phyloP scores from a whole-genome alignment of 768 basidiomycete genomes.

The Pulveroboletus sp. region DNA sequence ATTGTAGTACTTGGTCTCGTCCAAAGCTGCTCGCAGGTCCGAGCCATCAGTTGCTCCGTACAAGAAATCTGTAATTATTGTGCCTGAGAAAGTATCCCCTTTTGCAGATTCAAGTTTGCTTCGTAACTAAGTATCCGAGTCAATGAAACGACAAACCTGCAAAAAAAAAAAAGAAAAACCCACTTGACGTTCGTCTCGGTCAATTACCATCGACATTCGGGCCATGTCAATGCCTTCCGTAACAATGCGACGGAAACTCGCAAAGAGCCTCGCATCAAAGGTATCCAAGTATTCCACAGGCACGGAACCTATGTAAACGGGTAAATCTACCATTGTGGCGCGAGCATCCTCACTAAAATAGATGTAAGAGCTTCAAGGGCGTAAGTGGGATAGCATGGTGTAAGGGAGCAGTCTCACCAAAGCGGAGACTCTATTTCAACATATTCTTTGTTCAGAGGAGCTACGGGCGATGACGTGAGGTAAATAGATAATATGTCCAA shows the following conservation, averaged over 20 bases:
- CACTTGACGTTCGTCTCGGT: slow-evolving; percentile 85
- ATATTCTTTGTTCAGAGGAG: slow-evolving; percentile 85
- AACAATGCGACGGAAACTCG: slow-evolving; percentile 64
- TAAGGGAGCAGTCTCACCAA: slow-evolving; percentile 47
- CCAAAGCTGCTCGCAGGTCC: slow-evolving; percentile 65
- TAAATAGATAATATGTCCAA: slow-evolving; percentile 84
- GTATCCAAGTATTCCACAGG: slow-evolving; percentile 73
- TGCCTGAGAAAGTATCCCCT: slow-evolving; percentile 71
- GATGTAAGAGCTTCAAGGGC: slow-evolving; percentile 63
- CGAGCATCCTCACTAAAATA: slow-evolving; percentile 77
- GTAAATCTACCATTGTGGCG: slow-evolving; percentile 65
- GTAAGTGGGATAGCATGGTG: slow-evolving; percentile 11
- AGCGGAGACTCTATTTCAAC: slow-evolving; percentile 87
- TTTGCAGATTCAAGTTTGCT: slow-evolving; percentile 81
- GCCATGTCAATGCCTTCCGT: slow-evolving; percentile 83
- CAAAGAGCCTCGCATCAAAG: slow-evolving; percentile 64
- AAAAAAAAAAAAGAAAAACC: neutral
- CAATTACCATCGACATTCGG: slow-evolving; percentile 81
- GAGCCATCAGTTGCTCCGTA: slow-evolving; percentile 83
- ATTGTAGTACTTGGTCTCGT: slow-evolving; percentile 73
- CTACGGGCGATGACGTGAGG: slow-evolving; percentile 77
- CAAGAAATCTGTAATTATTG: slow-evolving; percentile 77
- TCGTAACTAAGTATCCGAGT: slow-evolving; percentile 50
- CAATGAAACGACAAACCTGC: neutral
- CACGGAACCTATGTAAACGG: slow-evolving; percentile 78